phyloP scores from a whole-genome alignment of 2,329 filamentous ascomycete genomes.

The Pezicula carpinea region DNA sequence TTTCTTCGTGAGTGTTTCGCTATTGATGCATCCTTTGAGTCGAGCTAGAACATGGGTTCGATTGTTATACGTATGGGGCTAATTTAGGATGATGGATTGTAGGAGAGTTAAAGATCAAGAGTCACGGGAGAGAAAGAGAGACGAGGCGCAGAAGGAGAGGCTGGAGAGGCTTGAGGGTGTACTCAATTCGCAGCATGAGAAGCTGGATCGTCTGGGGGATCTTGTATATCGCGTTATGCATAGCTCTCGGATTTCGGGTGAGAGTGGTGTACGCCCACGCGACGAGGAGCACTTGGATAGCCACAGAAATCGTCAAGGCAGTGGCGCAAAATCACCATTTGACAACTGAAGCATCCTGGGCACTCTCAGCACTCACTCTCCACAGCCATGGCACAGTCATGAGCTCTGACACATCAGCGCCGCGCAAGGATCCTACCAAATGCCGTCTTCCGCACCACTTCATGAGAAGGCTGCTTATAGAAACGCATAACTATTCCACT shows the following conservation, averaged over 20 bases:
- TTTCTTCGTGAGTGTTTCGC: conserved; percentile 33
- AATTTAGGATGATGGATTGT: no score
- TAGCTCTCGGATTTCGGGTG: neutral
- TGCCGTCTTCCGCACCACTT: neutral
- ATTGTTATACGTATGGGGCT: no score
- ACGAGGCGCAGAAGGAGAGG: conserved; percentile 14
- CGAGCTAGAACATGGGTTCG: no score
- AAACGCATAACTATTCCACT: conserved; percentile 20
- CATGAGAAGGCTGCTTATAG: conserved; percentile 10
- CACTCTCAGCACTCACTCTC: no score
- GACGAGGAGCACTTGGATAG: neutral
- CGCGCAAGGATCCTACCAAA: neutral
- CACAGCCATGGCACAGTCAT: no score
- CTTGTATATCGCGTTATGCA: conserved; percentile 7
- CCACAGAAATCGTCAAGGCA: neutral
- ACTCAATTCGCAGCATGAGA: conserved; percentile 13
- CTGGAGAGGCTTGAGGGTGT: conserved; percentile 16
- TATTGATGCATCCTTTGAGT: neutral
- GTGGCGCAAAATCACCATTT: neutral
- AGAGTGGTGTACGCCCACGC: no score
- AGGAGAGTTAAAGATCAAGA: conserved; percentile 23
- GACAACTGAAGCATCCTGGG: neutral
- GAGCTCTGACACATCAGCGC: no score
- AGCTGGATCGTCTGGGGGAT: conserved; percentile 4
- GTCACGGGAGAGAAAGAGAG: conserved; percentile 12